Percentiles rank a stretch among this genome's conserved stretches.
Conservation (phyloP, 345 rosid genomes). For the Syzygium jambos region DNA sequence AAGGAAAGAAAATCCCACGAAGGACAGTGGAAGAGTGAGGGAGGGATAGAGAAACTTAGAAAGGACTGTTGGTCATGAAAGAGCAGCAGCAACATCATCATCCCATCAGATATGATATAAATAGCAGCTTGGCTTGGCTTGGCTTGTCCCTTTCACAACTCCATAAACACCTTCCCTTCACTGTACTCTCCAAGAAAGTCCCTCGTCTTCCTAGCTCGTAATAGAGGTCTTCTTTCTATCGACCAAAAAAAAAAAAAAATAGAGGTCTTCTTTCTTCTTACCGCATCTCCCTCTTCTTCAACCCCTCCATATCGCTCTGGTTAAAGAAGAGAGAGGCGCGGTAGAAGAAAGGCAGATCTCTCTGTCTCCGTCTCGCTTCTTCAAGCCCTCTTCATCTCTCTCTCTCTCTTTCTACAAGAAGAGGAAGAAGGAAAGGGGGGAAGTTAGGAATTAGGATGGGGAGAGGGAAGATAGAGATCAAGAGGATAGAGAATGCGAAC, state of each 20-base stretch:
- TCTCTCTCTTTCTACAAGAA: not conserved
- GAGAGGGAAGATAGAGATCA: conserved; percentile 45
- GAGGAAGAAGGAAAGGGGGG: not conserved
- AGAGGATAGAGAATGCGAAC: conserved; percentile 35
- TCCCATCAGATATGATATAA: not conserved
- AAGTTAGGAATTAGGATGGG: conserved; percentile 15
- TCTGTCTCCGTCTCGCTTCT: not conserved
- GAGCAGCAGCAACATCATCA: not conserved
- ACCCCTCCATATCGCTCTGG: not conserved
- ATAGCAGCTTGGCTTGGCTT: not conserved
- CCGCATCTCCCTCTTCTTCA: not conserved
- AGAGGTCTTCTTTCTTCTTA: not conserved
- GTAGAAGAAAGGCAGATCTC: not conserved
- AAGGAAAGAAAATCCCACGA: not conserved
- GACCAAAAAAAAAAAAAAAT: too few relatives aligned
- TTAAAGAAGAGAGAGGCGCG: not conserved
- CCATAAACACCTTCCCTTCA: not conserved
- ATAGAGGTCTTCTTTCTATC: not conserved
- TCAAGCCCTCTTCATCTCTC: not conserved
- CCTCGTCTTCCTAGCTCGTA: not conserved
- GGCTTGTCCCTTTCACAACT: not conserved
- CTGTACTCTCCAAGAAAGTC: conserved; percentile 1
- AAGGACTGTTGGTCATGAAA: not conserved
- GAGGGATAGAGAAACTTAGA: not conserved
- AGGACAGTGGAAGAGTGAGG: not conserved